Evolutionary conservation across 1,284 basidiomycete genomes (phyloP), one percentile per base, ranked within the genome.

Genomic region (Ceratobasidium sp.): DNA sequence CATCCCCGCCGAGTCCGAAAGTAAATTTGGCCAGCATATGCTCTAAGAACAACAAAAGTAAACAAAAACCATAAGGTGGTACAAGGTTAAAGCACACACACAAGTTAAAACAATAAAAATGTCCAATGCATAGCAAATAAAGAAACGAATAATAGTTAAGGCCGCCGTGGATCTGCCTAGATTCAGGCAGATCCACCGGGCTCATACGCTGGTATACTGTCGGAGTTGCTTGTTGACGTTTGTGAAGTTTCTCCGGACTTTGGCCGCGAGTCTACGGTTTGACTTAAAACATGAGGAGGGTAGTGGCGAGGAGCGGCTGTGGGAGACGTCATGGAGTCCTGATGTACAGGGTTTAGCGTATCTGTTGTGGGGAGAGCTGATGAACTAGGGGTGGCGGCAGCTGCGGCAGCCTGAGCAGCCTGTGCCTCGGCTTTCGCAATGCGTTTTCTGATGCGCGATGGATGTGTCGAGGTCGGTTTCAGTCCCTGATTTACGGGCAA

Each of bases 181-280:
- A 49, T 65, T 65, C 49, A 65, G 60, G 60, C 60, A 65, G 60
- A 65, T 34, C 60, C 49, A 65, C 60, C 60, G 60, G 60, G 49
- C 60, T 65, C 60, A 40, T 50, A 53, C 13, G 60, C n/a, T 35
- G 49, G 38, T 42, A 32, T 25, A 8, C 29, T 25, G 22, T 27
- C 29, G 6, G 50, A 31, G 50, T 53, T 53, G 50, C 60, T 49
- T 38, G 60, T 53, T 20, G 47, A 29, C 17, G 60, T 40, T 49
- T 65, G 60, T 52, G 60, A 53, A 65, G 60, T 52, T 65, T 65
- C 60, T 65, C 60, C 60, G 60, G 60, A 53, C 34, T 65, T 65
- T 40, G 60, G 38, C 60, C 60, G 60, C 12, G 34, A 34, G 38
- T 65, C 60, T n/a, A 65, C n/a, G 31, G 60, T 52, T 22, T 65